Conservation (phyloP, 140 eudicot genomes). For the Cichorium intybus region DNA sequence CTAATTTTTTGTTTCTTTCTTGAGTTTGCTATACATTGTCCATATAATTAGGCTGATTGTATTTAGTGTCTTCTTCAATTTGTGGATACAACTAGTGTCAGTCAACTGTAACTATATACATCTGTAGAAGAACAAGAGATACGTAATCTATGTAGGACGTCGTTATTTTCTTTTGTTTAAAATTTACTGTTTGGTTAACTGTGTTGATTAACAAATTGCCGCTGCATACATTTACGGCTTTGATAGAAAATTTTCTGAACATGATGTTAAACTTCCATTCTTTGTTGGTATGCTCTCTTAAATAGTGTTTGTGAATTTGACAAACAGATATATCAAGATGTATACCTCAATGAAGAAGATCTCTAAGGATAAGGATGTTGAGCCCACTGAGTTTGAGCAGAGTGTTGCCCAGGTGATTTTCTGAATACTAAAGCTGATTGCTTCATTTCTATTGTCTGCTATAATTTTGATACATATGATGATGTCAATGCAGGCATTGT, state of each 20-base stretch:
- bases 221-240: too few relatives aligned
- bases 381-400: constrained; percentile 59
- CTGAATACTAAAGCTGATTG: not conserved
- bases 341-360: constrained; percentile 58
- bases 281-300: not conserved
- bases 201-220: not conserved
- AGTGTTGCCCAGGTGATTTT: constrained; percentile 54
- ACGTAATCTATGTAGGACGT: too few relatives aligned
- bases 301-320: too few relatives aligned
- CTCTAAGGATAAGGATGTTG: constrained; percentile 49
- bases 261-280: too few relatives aligned
- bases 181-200: not conserved
- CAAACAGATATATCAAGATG: constrained; percentile 38
- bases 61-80: not conserved
- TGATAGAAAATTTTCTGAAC: too few relatives aligned
- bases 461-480: not conserved
- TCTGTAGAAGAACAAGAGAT: not conserved
- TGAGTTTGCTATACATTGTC: not conserved
- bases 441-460: not conserved
- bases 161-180: too few relatives aligned
- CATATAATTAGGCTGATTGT: not conserved
- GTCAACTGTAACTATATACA: too few relatives aligned
- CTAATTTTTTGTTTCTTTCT: not conserved
- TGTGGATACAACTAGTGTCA: not conserved
- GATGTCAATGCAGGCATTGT: constrained; percentile 29